Evolutionary conservation across 2,329 filamentous ascomycete species (phyloP), one percentile per base, ranked within the genome.

Genomic region (Dendrostoma leiphaemia): DNA sequence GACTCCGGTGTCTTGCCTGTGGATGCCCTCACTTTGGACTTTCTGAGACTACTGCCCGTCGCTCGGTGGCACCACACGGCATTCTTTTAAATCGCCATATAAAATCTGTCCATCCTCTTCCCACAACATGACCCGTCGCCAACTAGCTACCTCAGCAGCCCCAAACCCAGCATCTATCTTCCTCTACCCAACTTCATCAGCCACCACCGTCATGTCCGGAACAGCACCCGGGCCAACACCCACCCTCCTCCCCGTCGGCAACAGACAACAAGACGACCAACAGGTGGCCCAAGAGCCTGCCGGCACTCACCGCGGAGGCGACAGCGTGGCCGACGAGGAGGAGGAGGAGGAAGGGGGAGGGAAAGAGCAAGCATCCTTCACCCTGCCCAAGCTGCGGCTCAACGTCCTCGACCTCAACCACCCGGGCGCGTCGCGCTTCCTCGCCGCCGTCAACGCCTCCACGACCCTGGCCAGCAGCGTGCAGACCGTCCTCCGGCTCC

Each of bases 381-480:
- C 69, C 4, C 66, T 78, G 38, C 82, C 82, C 35, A 83, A 79
- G 62, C 75, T 88, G 46, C 80, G 82, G 17, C 75, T 87, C 46
- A 77, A 84, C 63, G 69, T 85, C 60, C 77, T 79, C 46, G 81
- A 87, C 63, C 71, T 86, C 55, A 65, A 67, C 50, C 80, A 85
- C 69, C 69, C 80, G 1, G 90, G 88, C 53, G 73, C 86, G 5
- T 67, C 74, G 29, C 73, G 83, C 58, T 95, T 96, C 70, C 82
- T 96, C 55, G 69, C 72, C 48, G 74, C 84, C 35, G 73, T 91
- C 59, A 81, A 89, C 65, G 79, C 86, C 51, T 73, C 83, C 34
- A 72, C 76, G 17, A 80, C 86, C 48, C 74, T 96, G 40, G 71
- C 81, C 49, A 70, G 74, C 12, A 84, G 88, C 54, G 80, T 92